Evolutionary conservation across 2,329 filamentous ascomycete species (phyloP).

Genomic region (Xylariomycetidae sp.): DNA sequence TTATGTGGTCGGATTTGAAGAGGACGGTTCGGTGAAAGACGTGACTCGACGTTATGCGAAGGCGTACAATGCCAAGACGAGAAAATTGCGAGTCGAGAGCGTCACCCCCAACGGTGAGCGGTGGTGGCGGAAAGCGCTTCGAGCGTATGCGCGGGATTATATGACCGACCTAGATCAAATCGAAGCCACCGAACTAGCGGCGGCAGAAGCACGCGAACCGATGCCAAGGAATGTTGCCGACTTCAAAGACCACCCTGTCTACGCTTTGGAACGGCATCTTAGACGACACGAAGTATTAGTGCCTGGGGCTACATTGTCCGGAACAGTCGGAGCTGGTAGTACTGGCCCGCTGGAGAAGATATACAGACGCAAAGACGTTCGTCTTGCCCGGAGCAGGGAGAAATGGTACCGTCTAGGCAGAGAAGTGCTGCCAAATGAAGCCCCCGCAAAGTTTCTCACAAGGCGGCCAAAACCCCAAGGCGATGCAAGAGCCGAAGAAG

Average conservation of each 20-base stretch:
- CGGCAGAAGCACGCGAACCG: slow-evolving; percentile 66
- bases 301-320: slow-evolving; percentile 62
- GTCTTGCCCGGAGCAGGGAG: slow-evolving; percentile 69
- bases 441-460: slow-evolving; percentile 70
- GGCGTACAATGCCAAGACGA: slow-evolving; percentile 84
- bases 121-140: slow-evolving; percentile 51
- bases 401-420: slow-evolving; percentile 88
- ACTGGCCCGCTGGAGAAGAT: slow-evolving; percentile 64
- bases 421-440: slow-evolving; percentile 70
- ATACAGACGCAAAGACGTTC: slow-evolving; percentile 76
- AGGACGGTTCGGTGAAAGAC: slow-evolving; percentile 71
- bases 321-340: slow-evolving; percentile 67
- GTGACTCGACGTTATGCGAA: slow-evolving; percentile 86
- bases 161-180: slow-evolving; percentile 69
- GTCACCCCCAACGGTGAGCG: slow-evolving; percentile 39
- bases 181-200: slow-evolving; percentile 70
- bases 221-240: slow-evolving; percentile 84
- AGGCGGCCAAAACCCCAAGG: slow-evolving; percentile 34
- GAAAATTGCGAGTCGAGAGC: slow-evolving; percentile 69
- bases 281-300: slow-evolving; percentile 76
- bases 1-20: slow-evolving; percentile 83
- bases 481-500: no score
- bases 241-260: slow-evolving; percentile 80
- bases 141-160: slow-evolving; percentile 36
- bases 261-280: slow-evolving; percentile 79